Evolutionary conservation across 495 filamentous ascomycete genomes (phyloP).

Genomic region (Aspergillus bridgeri): DNA sequence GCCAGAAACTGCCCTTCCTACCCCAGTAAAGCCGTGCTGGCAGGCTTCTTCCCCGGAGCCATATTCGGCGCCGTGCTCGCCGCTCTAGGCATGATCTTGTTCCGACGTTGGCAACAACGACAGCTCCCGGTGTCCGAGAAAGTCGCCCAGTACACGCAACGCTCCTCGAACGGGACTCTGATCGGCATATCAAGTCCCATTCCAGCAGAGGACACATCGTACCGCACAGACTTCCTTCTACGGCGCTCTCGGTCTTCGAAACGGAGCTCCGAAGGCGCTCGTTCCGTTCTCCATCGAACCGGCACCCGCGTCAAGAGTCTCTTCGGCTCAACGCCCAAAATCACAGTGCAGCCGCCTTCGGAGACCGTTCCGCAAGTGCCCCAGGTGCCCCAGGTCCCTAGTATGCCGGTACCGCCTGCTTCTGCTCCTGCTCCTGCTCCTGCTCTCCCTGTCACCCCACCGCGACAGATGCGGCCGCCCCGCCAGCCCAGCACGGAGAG

Average conservation of each 20-base stretch:
- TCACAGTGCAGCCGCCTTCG: not conserved
- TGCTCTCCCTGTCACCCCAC: constrained; percentile 30
- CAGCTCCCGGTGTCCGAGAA: constrained; percentile 14
- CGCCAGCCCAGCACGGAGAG: constrained; percentile 59
- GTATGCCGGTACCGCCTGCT: constrained; percentile 1
- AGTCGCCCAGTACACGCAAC: constrained; percentile 26
- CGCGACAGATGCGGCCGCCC: constrained; percentile 20
- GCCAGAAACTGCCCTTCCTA: constrained; percentile 37
- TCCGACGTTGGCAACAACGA: constrained; percentile 32
- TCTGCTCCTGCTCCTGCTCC: too few species aligned
- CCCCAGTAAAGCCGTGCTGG: constrained; percentile 51
- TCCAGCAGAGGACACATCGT: constrained; percentile 42
- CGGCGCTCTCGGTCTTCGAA: constrained; percentile 19
- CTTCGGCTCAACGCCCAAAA: constrained; percentile 21
- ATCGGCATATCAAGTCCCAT: constrained; percentile 57
- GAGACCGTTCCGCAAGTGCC: not conserved
- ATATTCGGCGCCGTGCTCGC: constrained; percentile 49
- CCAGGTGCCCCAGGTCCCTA: not conserved
- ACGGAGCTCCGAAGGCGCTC: constrained; percentile 28
- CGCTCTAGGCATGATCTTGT: constrained; percentile 41
- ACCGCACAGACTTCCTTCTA: constrained; percentile 59
- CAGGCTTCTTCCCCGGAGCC: constrained; percentile 63
- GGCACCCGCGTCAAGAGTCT: constrained; percentile 37
- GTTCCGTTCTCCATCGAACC: constrained; percentile 35
- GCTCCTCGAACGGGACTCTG: constrained; percentile 40